These are phyloP conservation scores for Elaeis oleifera DNA, from an alignment of 202 grass and related monocot genomes.

Conservation along the genomic window DNA sequence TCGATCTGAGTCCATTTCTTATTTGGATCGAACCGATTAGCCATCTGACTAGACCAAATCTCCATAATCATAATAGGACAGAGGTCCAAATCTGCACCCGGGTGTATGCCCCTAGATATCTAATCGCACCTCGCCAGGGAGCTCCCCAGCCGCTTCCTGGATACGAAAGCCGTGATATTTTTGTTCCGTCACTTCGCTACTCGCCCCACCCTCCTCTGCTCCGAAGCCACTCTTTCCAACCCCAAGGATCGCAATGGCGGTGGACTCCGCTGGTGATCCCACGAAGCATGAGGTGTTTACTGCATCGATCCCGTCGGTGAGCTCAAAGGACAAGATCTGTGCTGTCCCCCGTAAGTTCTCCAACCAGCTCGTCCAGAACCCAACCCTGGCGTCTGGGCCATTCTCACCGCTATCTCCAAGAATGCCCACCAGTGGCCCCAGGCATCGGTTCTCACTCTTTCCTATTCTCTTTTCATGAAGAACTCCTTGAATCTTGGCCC, in stretches of 20 bases:
- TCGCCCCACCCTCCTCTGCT: not conserved
- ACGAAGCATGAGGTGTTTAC: no score
- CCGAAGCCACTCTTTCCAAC: no score
- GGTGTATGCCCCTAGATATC: no score
- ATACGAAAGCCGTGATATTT: not conserved
- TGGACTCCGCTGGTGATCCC: no score
- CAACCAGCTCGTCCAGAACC: constrained; percentile 54
- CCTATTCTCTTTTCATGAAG: not conserved
- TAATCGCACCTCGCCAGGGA: no score
- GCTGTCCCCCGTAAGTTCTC: constrained; percentile 67
- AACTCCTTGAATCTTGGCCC: not conserved
- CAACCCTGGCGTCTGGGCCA: constrained; percentile 59
- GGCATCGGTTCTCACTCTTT: constrained; percentile 19
- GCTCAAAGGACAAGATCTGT: constrained; percentile 32
- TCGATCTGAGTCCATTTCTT: no score
- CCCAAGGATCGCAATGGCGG: no score
- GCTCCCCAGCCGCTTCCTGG: not conserved
- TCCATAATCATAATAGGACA: no score
- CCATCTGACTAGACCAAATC: no score
- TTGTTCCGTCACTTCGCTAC: not conserved
- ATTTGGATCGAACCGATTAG: no score
- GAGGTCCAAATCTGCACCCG: no score
- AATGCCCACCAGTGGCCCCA: constrained; percentile 56
- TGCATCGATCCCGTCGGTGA: no score
- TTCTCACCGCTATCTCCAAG: constrained; percentile 77